Base-by-base conservation (phyloP, 768 basidiomycete genomes). In the Tylopilus vinaceipallidus region DNA sequence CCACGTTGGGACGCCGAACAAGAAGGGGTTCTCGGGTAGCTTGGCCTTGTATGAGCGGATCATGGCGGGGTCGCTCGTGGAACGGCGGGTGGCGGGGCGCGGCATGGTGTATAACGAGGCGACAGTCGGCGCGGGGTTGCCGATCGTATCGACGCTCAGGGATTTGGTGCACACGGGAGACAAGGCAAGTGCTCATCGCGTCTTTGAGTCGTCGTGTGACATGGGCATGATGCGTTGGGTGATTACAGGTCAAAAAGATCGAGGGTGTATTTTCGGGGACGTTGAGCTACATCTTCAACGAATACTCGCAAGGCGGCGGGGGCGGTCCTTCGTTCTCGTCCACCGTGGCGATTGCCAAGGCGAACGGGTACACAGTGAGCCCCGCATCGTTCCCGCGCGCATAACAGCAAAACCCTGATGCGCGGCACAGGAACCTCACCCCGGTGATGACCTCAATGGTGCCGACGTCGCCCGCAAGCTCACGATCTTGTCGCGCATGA, bases 181-280 rank as follows among this genome's bases (percentile, higher is more conserved):
- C 66, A 88, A 91, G 75, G 90, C n/a, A n/a, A n/a, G 27, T 29
- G 27, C 27, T 6, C 12, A 29, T 29, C n/a, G n/a, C n/a, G n/a
- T n/a, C n/a, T n/a, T n/a, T n/a, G n/a, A n/a, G n/a, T n/a, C n/a
- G n/a, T n/a, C n/a, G n/a, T n/a, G n/a, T n/a, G n/a, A n/a, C n/a
- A n/a, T n/a, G n/a, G n/a, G n/a, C n/a, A n/a, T n/a, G n/a, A n/a
- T n/a, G n/a, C n/a, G n/a, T n/a, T 90, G 53, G 44, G 74, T 57
- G 3, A 17, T 16, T n/a, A 22, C 52, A 90, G 86, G 74, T 95
- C 54, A 72, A 77, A 60, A 95, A 91, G 75, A 91, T 98, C 56
- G 97, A 99, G 69, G 97, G 97, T 33, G 97, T 98, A 19, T 91
- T 99, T 69, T 94, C 91, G 5, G 97, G 97, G 9, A 99, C 97